Evolutionary conservation across 805 yeast genomes (phyloP).

Genomic region (Saccharomycopsis sp.): DNA sequence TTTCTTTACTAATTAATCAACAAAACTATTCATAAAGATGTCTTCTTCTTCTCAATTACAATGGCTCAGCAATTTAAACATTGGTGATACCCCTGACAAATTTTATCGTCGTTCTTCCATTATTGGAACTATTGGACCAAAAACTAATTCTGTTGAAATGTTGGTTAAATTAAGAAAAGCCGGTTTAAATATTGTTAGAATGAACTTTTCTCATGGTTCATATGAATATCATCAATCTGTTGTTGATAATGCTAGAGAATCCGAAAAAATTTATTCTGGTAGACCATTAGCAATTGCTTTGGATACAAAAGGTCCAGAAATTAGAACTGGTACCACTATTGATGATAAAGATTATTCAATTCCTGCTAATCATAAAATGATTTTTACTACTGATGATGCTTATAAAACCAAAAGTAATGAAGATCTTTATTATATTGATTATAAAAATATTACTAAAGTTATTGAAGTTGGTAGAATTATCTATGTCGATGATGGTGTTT

Average conservation of each 20-base stretch:
- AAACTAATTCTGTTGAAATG: conserved; percentile 82
- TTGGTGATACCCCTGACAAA: conserved; percentile 62
- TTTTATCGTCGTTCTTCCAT: conserved; percentile 89
- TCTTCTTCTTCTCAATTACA: conserved; percentile 42
- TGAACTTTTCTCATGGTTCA: conserved; percentile 99
- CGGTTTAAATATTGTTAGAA: conserved; percentile 94
- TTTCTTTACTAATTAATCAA: background rate
- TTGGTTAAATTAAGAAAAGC: conserved; percentile 87
- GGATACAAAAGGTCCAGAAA: conserved; percentile 99
- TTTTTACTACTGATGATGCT: conserved; percentile 81
- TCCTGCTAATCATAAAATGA: conserved; percentile 79
- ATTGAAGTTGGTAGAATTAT: conserved; percentile 80
- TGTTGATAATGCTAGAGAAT: conserved; percentile 90
- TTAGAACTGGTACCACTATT: conserved; percentile 93
- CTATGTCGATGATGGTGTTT: conserved; percentile 95
- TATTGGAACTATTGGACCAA: conserved; percentile 98
- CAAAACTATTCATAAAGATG: background rate
- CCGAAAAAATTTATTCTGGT: conserved; percentile 83
- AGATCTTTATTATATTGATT: conserved; percentile 81
- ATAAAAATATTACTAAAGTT: conserved; percentile 93
- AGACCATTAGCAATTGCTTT: conserved; percentile 98
- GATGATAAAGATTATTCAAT: conserved; percentile 77
- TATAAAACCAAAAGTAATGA: conserved; percentile 66
- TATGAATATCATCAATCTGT: conserved; percentile 97
- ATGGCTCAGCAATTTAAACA: conserved; percentile 78